A percentile compares a stretch with the other conserved stretches of the same genome.
These are phyloP conservation scores for Sarocladium strictum DNA, from an alignment of 2,329 filamentous ascomycete genomes.

Conservation along the genomic window DNA sequence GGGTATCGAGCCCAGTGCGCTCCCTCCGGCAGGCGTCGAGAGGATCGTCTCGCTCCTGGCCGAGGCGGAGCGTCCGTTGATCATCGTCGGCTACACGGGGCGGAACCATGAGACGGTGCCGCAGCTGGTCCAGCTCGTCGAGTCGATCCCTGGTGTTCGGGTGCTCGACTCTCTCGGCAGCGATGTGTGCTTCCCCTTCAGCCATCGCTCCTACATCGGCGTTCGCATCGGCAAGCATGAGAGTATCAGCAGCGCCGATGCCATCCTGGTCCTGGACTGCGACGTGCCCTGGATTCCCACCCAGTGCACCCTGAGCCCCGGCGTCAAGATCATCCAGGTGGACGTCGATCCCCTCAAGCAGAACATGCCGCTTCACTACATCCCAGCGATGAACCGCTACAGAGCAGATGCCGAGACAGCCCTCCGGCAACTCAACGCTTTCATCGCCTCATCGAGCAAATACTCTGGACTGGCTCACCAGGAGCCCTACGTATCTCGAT, in stretches of 20 bases:
- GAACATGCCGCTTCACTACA: constrained; percentile 64
- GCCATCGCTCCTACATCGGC: constrained; percentile 58
- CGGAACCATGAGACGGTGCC: constrained; percentile 54
- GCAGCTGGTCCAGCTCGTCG: constrained; percentile 58
- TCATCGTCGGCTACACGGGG: constrained; percentile 65
- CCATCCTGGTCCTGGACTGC: constrained; percentile 75
- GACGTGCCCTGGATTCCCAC: constrained; percentile 87
- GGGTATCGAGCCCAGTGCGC: constrained; percentile 29
- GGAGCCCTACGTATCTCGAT: not conserved
- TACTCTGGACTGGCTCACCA: not conserved
- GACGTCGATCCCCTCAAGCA: constrained; percentile 58
- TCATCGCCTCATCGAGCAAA: constrained; percentile 30
- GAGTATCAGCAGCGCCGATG: constrained; percentile 65
- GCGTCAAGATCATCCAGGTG: constrained; percentile 49
- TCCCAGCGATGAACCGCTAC: constrained; percentile 55
- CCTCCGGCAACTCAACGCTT: constrained; percentile 59
- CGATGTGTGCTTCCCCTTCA: constrained; percentile 68
- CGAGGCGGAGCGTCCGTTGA: constrained; percentile 55
- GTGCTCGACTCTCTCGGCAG: constrained; percentile 68
- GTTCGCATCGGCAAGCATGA: constrained; percentile 65
- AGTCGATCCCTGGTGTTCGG: constrained; percentile 56
- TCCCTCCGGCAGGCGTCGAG: constrained; percentile 35
- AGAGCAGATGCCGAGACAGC: constrained; percentile 55
- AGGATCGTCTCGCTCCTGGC: constrained; percentile 53
- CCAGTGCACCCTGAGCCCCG: constrained; percentile 44